A percentile compares a stretch with the other conserved stretches of the same genome.
Conservation (phyloP, 306 rosid genomes). For the Prunus fruticosa region DNA sequence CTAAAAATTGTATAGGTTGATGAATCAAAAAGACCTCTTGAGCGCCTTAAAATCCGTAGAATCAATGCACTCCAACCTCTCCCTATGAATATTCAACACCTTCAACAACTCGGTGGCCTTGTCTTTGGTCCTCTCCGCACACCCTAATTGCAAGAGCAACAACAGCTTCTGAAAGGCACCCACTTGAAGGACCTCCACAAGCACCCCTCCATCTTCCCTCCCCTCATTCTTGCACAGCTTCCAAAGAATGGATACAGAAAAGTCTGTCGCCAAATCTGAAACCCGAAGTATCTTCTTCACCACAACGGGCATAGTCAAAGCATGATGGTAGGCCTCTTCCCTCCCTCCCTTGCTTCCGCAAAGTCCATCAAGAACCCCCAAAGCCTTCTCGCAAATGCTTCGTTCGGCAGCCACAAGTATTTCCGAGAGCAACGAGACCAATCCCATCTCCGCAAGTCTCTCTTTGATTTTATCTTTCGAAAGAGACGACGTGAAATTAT, state of each 20-base stretch:
- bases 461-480: conserved; percentile 10
- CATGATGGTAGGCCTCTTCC: conserved; percentile 24
- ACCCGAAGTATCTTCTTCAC: conserved; percentile 44
- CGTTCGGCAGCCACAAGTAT: conserved; percentile 29
- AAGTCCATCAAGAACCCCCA: conserved; percentile 38
- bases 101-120: conserved; percentile 38
- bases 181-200: conserved; percentile 38
- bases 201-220: conserved; percentile 12
- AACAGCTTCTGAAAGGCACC: conserved; percentile 53
- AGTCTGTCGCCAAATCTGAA: conserved; percentile 34
- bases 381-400: conserved; percentile 37
- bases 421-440: conserved; percentile 30
- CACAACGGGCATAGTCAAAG: conserved; percentile 36
- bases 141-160: conserved; percentile 46
- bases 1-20: neutral
- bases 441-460: conserved; percentile 22
- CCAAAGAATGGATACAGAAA: conserved; percentile 41
- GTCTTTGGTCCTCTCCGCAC: conserved; percentile 41
- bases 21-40: conserved; percentile 41
- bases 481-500: neutral
- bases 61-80: conserved; percentile 42
- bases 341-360: conserved; percentile 28
- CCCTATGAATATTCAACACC: conserved; percentile 33
- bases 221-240: conserved; percentile 29
- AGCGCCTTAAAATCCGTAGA: conserved; percentile 47